Evolutionary conservation across 164 flowering plant species (phyloP), one percentile per base, ranked within the genome.

Genomic region (Nymphaea colorata): DNA sequence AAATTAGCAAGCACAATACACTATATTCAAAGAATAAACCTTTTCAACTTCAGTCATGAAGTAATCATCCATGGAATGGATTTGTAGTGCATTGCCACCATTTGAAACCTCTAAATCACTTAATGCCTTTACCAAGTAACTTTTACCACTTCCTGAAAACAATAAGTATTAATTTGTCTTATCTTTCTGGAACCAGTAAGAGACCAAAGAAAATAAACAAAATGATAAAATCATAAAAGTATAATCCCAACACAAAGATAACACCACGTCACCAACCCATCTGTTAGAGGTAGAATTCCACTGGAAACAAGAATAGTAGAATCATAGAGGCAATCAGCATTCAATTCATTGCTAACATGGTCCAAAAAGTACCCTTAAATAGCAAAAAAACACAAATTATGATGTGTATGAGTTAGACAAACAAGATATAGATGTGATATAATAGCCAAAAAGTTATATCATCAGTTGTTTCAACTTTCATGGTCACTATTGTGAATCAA

Each of bases 31-130:
- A 8, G 5, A 61, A 61, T 16, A 68, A 64, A 93, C 98, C 96
- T 91, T 94, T 78, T 94, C 98, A 73, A 91, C 95, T 81, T 94
- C 98, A 64, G 91, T 89, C 95, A 94, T 91, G 79, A 91, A 94
- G 72, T 94, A 94, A 69, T 94, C 98, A 89, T 94, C 98, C 90
- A 94, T 94, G 41, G 98, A 89, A 81, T 91, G 91, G 73, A 94
- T 89, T 68, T 97, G 75, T 61, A 96, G 98, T 61, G 92, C 90
- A 71, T 72, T 73, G 64, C 93, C 89, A 70, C 96, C 97, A 80
- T 87, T 87, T 79, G 88, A 97, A 80, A 94, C 88, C 84, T 91
- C 98, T 69, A 91, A 75, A 75, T 91, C 97, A 64, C 98, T 96
- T 68, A 94, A 71, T 82, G 87, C 77, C 76, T 89, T 94, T 63